Evolutionary conservation across 306 rosid species (phyloP).

Genomic region (Corylus americana): DNA sequence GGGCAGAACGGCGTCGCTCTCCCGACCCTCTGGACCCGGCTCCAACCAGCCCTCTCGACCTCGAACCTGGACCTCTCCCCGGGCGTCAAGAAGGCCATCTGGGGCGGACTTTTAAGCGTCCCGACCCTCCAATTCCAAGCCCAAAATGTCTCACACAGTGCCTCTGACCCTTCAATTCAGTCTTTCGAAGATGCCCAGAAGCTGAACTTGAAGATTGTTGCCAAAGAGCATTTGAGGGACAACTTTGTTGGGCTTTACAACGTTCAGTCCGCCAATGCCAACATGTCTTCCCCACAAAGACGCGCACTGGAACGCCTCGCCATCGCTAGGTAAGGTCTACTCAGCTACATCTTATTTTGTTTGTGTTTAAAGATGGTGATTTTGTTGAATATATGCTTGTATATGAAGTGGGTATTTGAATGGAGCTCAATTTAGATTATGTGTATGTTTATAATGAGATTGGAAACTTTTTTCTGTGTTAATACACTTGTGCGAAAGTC

Average conservation of each 20-base stretch:
- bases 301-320: slow-evolving; percentile 71
- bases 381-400: neutral
- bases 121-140: slow-evolving; percentile 62
- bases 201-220: slow-evolving; percentile 48
- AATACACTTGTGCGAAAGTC: neutral
- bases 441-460: neutral
- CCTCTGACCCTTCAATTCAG: slow-evolving; percentile 43
- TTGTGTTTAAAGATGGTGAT: neutral
- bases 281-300: slow-evolving; percentile 44
- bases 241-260: slow-evolving; percentile 80
- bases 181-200: slow-evolving; percentile 51
- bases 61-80: slow-evolving; percentile 46
- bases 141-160: slow-evolving; percentile 4
- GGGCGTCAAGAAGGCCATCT: slow-evolving; percentile 50
- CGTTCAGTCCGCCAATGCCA: slow-evolving; percentile 43
- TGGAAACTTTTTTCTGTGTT: neutral
- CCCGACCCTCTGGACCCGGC: slow-evolving; percentile 41
- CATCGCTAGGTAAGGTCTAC: slow-evolving; percentile 44
- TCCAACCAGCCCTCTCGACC: slow-evolving; percentile 37
- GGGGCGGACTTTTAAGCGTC: slow-evolving; percentile 59
- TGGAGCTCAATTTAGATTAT: neutral
- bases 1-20: slow-evolving; percentile 40
- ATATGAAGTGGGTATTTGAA: neutral
- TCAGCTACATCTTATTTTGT: neutral
- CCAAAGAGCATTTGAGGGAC: slow-evolving; percentile 48